Evolutionary conservation across 768 basidiomycete species (phyloP), one percentile per base, ranked within the genome.

Genomic region (Zangia roseola): DNA sequence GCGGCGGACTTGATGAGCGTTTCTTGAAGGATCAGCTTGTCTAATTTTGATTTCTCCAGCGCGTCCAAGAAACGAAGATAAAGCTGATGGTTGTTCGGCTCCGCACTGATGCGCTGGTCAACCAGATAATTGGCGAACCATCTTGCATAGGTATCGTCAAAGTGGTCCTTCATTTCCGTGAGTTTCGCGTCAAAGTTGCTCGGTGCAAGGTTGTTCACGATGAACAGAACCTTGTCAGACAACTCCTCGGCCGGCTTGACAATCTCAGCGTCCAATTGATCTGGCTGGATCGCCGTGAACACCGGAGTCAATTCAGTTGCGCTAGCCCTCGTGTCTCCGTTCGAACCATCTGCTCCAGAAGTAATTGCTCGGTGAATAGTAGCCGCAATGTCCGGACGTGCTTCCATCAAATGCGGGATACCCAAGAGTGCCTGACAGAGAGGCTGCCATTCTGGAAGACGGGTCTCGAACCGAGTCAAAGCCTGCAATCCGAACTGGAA

Each of bases 81-180:
- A 28, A 98, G 81, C 40, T 84, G 80, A 57, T 98, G 97, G 62
- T 98, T 97, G 76, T 99, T 99, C 44, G 92, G 92, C 69, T 99
- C 97, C 48, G 88, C 88, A 69, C 88, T 89, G 67, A 98, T 84
- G 31, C 97, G 89, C 62, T 97, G 91, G 60, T 94, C 92, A 30
- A 99, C 94, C 40, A 99, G 79, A 68, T 98, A 99, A 64, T 97
- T 88, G 38, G 97, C 95, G 61, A 99, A 97, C 97, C 97, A 99
- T 39, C 88, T 80, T 8, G 91, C 83, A 63, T 93, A 84, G 34
- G 81, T 75, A 58, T 94, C 88, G 39, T 88, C 79, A 69, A 95
- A 95, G 47, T 89, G 76, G 26, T 82, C 83, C 47, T 76, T 78
- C 86, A 99, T 93, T 60, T 98, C 97, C 26, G 71, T 67, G 30